phyloP scores from a whole-genome alignment of 768 basidiomycete genomes.

The Tricholoma bakamatsutake region DNA sequence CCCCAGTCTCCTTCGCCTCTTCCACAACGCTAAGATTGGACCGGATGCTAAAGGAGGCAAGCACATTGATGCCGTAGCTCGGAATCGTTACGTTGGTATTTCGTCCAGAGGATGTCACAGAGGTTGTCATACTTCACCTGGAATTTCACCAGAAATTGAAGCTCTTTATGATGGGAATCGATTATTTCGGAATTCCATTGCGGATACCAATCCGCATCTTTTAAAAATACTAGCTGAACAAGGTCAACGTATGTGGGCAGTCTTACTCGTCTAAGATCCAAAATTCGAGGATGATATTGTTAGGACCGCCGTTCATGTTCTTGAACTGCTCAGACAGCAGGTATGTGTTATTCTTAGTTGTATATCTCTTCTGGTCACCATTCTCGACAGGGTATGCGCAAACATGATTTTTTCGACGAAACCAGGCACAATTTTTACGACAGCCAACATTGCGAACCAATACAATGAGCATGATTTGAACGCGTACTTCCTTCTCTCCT shows the following conservation, averaged over 20 bases:
- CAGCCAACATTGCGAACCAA: constrained; percentile 37
- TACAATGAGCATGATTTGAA: constrained; percentile 30
- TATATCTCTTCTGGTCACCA: too few species aligned
- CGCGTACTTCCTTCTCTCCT: constrained; percentile 20
- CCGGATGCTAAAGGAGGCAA: background rate
- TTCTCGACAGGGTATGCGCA: constrained; percentile 22
- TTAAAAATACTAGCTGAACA: background rate
- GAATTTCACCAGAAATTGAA: background rate
- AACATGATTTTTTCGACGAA: constrained; percentile 33
- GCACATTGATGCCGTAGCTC: background rate
- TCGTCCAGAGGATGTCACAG: background rate
- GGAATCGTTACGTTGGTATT: background rate
- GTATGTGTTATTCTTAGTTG: background rate
- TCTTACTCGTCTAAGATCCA: background rate
- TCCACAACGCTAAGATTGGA: background rate
- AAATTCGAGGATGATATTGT: background rate
- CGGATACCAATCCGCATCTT: background rate
- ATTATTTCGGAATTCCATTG: background rate
- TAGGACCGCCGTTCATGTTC: background rate
- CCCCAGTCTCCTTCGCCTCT: background rate
- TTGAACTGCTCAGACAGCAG: background rate
- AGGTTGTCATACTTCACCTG: background rate
- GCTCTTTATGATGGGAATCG: background rate
- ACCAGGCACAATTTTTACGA: constrained; percentile 33
- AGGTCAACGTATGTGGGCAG: background rate